Evolutionary conservation across 352 stramenopile genomes (phyloP).

Genomic region (Phytophthora melonis): DNA sequence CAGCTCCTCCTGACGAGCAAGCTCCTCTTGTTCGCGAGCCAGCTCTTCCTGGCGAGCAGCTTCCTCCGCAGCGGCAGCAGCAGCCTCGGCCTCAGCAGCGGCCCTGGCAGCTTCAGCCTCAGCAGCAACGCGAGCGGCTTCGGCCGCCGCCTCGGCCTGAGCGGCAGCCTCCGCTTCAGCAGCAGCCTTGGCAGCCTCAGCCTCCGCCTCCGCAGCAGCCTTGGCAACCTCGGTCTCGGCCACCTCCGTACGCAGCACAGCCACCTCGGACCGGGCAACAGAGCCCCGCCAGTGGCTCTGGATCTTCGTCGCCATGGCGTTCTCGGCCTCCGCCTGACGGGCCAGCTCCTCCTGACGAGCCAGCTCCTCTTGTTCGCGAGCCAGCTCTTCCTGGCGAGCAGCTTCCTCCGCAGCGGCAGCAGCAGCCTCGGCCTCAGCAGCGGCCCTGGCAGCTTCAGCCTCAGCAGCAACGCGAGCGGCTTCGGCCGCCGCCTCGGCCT

Average conservation of each 20-base stretch:
- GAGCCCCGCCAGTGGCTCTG: conserved; percentile 42
- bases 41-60: neutral
- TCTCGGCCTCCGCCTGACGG: conserved; percentile 10
- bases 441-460: conserved; percentile 8
- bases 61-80: conserved; percentile 1
- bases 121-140: conserved; percentile 10
- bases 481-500: neutral
- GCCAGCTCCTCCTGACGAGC: conserved; percentile 2
- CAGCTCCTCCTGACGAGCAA: neutral
- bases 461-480: conserved; percentile 9
- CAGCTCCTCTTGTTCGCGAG: neutral
- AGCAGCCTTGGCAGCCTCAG: neutral
- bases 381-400: conserved; percentile 1
- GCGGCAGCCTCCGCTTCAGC: neutral
- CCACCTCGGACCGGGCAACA: conserved; percentile 14
- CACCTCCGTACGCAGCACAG: conserved; percentile 1
- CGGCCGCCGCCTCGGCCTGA: neutral
- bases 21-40: neutral
- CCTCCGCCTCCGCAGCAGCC: neutral
- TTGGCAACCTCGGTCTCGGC: conserved; percentile 5
- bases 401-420: neutral
- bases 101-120: conserved; percentile 8
- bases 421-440: conserved; percentile 2
- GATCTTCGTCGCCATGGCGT: conserved; percentile 33
- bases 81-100: conserved; percentile 1